A percentile compares a stretch with the other conserved stretches of the same genome.
Evolutionary conservation across 2,329 filamentous ascomycete species (phyloP).

Genomic region (Colletotrichum orchidophilum): DNA sequence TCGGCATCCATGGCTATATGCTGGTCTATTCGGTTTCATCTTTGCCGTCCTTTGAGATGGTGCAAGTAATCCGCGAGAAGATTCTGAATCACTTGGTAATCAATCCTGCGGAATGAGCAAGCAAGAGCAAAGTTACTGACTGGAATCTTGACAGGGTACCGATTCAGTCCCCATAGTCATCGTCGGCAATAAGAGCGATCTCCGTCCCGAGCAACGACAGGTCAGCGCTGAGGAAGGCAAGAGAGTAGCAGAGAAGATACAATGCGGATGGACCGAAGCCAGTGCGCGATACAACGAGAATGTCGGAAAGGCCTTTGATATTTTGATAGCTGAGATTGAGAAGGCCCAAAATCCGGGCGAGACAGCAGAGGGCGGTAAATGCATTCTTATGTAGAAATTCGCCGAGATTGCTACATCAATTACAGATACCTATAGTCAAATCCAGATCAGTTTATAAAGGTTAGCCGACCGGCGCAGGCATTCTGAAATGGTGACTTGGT

Average conservation of each 20-base stretch:
- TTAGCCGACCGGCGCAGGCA: neutral
- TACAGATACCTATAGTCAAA: neutral
- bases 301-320: constrained; percentile 90
- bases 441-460: neutral
- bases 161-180: constrained; percentile 94
- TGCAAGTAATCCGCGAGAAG: constrained; percentile 94
- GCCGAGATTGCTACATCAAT: neutral
- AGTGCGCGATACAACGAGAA: constrained; percentile 95
- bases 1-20: constrained; percentile 98
- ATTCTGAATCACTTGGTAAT: constrained; percentile 92
- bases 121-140: neutral
- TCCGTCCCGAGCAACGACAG: constrained; percentile 92
- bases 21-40: constrained; percentile 98
- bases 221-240: constrained; percentile 87
- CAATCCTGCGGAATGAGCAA: neutral
- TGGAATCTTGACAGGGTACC: constrained; percentile 71
- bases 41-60: constrained; percentile 96
- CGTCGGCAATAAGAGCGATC: constrained; percentile 96
- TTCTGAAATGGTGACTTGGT: neutral
- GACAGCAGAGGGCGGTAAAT: constrained; percentile 82
- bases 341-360: constrained; percentile 92
- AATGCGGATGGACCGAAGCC: constrained; percentile 94
- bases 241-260: constrained; percentile 84
- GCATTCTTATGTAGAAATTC: constrained; percentile 76
- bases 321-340: constrained; percentile 94